phyloP scores from a whole-genome alignment of 345 rosid genomes.

The Euphorbia lathyris region DNA sequence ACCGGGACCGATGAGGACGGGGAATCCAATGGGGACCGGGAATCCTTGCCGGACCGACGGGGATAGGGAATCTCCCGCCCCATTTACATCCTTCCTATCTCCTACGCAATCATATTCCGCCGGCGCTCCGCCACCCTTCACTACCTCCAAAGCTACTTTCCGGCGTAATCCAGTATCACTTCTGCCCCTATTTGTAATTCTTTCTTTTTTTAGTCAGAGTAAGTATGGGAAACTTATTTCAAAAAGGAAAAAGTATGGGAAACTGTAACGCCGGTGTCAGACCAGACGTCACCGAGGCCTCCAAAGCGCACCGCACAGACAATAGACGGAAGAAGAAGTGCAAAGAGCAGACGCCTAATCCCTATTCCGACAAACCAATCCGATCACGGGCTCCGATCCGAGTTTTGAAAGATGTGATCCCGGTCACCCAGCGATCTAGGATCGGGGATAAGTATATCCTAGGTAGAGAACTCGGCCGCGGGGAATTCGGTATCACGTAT shows the following conservation, averaged over 20 bases:
- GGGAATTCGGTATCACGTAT: constrained; percentile 91
- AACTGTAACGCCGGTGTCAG: constrained; percentile 86
- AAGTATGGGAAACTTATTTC: too few relatives aligned
- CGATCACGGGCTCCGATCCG: constrained; percentile 58
- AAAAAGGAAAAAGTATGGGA: constrained; percentile 75
- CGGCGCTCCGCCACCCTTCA: too few relatives aligned
- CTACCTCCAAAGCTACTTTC: too few relatives aligned
- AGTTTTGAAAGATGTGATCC: constrained; percentile 66
- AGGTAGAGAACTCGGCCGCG: constrained; percentile 87
- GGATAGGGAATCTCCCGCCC: too few relatives aligned
- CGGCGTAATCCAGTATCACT: too few relatives aligned
- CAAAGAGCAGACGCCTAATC: constrained; percentile 52
- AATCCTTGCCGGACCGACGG: too few relatives aligned
- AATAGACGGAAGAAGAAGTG: constrained; percentile 24
- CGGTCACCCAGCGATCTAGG: constrained; percentile 55
- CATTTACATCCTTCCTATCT: too few relatives aligned
- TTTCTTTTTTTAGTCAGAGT: too few relatives aligned
- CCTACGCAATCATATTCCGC: too few relatives aligned
- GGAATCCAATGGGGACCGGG: too few relatives aligned
- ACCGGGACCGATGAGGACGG: too few relatives aligned
- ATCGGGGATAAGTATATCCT: constrained; percentile 83
- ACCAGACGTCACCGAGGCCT: constrained; percentile 40
- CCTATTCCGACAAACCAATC: constrained; percentile 42
- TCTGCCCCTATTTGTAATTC: too few relatives aligned
- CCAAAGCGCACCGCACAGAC: constrained; percentile 1